Conservation (phyloP, 805 yeast species). For the Pichia deserticola region DNA sequence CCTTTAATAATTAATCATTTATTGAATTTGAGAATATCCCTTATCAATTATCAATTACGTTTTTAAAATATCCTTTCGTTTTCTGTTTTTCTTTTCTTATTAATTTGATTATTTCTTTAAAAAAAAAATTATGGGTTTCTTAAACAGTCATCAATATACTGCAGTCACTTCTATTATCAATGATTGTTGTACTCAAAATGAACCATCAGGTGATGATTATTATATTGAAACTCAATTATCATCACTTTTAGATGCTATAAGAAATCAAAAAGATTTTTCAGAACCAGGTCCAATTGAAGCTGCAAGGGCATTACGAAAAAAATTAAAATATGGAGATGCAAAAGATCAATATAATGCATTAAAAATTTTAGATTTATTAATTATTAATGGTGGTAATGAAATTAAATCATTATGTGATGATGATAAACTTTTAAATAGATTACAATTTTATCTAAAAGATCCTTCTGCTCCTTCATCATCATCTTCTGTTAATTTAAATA, state of each 20-base stretch:
- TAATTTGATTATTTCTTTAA: neutral
- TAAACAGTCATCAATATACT: constrained; percentile 57
- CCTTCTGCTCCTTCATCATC: neutral
- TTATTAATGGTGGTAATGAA: constrained; percentile 44
- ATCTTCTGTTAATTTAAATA: neutral
- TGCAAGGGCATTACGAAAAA: constrained; percentile 85
- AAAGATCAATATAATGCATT: constrained; percentile 63
- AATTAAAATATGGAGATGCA: constrained; percentile 72
- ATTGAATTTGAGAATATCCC: no score
- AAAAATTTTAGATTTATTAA: constrained; percentile 46
- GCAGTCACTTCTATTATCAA: constrained; percentile 62
- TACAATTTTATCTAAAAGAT: constrained; percentile 41
- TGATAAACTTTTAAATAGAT: constrained; percentile 55
- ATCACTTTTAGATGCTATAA: constrained; percentile 50
- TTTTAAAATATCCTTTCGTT: no score
- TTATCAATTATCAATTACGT: no score
- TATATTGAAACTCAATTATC: constrained; percentile 38
- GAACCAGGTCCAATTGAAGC: constrained; percentile 59
- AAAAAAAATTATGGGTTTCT: constrained; percentile 38
- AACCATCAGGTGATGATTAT: constrained; percentile 36
- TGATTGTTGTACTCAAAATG: constrained; percentile 36
- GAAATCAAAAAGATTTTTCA: constrained; percentile 22
- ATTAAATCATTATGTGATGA: constrained; percentile 55
- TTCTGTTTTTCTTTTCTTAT: neutral
- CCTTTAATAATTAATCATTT: no score